Conservation (phyloP, 2,329 filamentous ascomycete genomes). For the Pleoardoris graminearum region DNA sequence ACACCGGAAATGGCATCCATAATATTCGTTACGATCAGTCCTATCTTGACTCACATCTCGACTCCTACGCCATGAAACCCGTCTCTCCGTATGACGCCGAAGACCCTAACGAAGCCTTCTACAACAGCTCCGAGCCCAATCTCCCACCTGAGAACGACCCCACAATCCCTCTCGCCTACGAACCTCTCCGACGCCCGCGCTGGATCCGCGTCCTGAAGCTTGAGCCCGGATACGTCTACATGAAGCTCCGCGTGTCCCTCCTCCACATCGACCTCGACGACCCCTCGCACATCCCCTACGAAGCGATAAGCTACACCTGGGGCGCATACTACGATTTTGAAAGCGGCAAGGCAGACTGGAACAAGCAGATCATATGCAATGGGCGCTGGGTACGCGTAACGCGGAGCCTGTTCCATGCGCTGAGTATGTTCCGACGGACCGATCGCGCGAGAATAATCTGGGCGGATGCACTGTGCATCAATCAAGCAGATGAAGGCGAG, state of each 20-base stretch:
- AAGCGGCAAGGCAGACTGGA: background rate
- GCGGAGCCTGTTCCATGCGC: background rate
- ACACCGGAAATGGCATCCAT: constrained; percentile 2
- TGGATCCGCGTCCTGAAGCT: constrained; percentile 7
- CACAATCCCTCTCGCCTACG: background rate
- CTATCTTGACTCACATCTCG: background rate
- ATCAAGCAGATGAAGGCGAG: constrained; percentile 21
- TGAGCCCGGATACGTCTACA: constrained; percentile 1
- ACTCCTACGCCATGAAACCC: background rate
- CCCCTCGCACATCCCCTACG: background rate
- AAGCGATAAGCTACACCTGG: constrained; percentile 9
- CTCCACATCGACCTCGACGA: constrained; percentile 3
- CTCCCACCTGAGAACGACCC: background rate
- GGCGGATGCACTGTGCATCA: constrained; percentile 35
- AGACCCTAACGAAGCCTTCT: background rate
- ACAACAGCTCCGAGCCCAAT: background rate
- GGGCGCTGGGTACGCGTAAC: background rate
- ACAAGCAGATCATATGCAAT: background rate
- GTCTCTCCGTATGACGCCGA: background rate
- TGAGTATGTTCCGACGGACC: background rate
- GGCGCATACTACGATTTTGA: constrained; percentile 2
- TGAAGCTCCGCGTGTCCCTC: background rate
- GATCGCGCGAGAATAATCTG: constrained; percentile 11
- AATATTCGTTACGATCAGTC: background rate
- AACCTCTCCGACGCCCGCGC: background rate